phyloP scores from a whole-genome alignment of 164 flowering plant species.

The Chloranthus sessilifolius region DNA sequence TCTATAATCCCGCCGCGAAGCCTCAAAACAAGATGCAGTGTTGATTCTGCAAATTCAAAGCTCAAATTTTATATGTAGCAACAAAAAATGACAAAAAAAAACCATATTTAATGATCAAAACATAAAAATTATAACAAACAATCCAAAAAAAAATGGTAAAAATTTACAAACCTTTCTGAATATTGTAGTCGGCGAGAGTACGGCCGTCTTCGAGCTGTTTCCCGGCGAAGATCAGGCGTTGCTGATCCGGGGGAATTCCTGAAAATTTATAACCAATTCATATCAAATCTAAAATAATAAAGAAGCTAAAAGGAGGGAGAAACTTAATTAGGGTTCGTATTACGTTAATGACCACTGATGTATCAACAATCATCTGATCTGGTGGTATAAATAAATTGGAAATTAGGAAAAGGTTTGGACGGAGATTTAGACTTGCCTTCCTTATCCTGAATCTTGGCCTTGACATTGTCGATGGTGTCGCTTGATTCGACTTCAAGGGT shows the following conservation, averaged over 20 bases:
- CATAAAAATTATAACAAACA: background rate
- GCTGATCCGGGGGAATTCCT: conserved; percentile 33
- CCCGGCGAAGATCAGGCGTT: conserved; percentile 27
- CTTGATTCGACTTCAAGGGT: conserved; percentile 49
- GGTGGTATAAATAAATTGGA: background rate
- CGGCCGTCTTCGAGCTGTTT: conserved; percentile 30
- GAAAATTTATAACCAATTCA: background rate
- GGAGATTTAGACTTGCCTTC: conserved; percentile 12
- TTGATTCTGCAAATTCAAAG: conserved; percentile 19
- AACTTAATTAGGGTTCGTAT: background rate
- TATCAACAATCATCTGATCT: too few relatives aligned
- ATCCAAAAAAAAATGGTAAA: background rate
- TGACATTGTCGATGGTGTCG: conserved; percentile 26
- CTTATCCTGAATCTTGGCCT: conserved; percentile 26
- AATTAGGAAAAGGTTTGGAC: background rate
- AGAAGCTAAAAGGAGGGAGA: background rate
- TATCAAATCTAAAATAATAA: background rate
- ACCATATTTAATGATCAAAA: background rate
- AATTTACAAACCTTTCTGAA: conserved; percentile 23
- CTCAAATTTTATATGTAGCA: background rate
- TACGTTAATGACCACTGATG: too few relatives aligned
- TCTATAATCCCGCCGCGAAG: conserved; percentile 33
- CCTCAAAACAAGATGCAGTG: conserved; percentile 30
- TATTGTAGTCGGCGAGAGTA: conserved; percentile 29
- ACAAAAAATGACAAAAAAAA: background rate